These are phyloP conservation scores for Calonectria montana DNA, from an alignment of 2,329 filamentous ascomycete genomes.

Conservation along the genomic window DNA sequence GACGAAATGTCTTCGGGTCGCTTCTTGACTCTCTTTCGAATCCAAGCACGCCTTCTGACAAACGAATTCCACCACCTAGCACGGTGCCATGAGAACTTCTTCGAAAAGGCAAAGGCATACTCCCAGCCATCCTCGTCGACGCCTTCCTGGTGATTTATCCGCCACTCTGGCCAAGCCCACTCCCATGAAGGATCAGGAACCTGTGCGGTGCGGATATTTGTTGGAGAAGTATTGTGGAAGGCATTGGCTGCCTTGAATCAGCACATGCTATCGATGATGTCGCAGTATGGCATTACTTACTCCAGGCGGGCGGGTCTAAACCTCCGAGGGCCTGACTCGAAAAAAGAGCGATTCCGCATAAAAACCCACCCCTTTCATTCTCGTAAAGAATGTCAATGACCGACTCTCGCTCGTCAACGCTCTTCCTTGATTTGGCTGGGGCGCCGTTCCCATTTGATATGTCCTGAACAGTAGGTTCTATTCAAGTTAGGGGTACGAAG, in stretches of 20 bases:
- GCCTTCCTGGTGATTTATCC: conserved; percentile 77
- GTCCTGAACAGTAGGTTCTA: conserved; percentile 47
- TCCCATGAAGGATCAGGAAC: conserved; percentile 95
- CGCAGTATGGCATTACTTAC: conserved; percentile 41
- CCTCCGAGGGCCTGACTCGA: conserved; percentile 86
- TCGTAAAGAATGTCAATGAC: conserved; percentile 93
- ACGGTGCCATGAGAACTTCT: conserved; percentile 85
- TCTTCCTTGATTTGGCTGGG: conserved; percentile 50
- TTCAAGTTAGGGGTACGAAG: conserved; percentile 20
- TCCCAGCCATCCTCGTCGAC: conserved; percentile 92
- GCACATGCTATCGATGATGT: conserved; percentile 17
- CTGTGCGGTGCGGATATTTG: conserved; percentile 84
- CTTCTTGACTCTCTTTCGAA: conserved; percentile 79
- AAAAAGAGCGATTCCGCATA: conserved; percentile 92
- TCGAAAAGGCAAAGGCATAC: conserved; percentile 89
- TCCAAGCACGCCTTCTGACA: conserved; percentile 90
- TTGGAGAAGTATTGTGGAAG: conserved; percentile 69
- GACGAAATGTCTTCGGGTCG: conserved; percentile 54
- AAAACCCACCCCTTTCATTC: conserved; percentile 90
- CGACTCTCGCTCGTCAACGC: conserved; percentile 57
- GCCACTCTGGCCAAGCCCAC: conserved; percentile 81
- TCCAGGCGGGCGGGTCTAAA: conserved; percentile 89
- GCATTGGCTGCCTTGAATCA: conserved; percentile 64
- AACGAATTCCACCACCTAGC: conserved; percentile 95
- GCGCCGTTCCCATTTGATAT: conserved; percentile 37